Base-by-base conservation (phyloP, 352 stramenopile genomes). In the Phytophthora palmivora region DNA sequence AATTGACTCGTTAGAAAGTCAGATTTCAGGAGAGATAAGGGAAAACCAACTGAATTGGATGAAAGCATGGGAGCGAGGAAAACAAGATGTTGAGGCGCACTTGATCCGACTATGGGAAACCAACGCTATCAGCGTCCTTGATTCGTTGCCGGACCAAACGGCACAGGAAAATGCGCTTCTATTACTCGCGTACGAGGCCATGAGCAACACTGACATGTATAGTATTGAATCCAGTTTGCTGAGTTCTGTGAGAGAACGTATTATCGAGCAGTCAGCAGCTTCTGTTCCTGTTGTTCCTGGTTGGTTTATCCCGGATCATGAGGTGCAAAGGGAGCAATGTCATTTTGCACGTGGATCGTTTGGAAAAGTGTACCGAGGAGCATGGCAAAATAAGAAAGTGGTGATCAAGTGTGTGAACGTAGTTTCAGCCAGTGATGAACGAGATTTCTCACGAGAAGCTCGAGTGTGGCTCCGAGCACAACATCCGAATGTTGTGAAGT, bases 371-470 rank as follows among this genome's bases (percentile, higher is more conserved):
- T 58, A 65, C n/a, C 50, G 50, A 0, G 67, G 61, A 0, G 39
- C 19, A 6, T 75, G 67, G 67, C 30, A 50, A 19, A 28, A 51
- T 47, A 7, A 58, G 4, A 44, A 42, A 6, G 66, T 76, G 26
- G 60, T 63, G n/a, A 26, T 69, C 21, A 69, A 69, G 30, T 63
- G 39, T 28, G 60, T 54, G n/a, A 22, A 62, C 4, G 51, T 55
- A 21, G 49, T 54, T 9, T 12, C 30, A 15, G 60, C 42, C 4
- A 30, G 63, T 0, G 61, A 67, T 6, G 19, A 55, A 36, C 54
- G 59, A 50, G 56, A 56, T 38, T 76, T 75, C 39, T 57, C 63
- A 42, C 52, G 62, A 18, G 60, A 69, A 24, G 51, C 52, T 19
- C 30, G 42, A 21, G 41, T 63, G 4, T 69, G 60, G 52, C 32